Base-by-base conservation (phyloP, 2,329 filamentous ascomycete genomes). In the Alternaria solani region DNA sequence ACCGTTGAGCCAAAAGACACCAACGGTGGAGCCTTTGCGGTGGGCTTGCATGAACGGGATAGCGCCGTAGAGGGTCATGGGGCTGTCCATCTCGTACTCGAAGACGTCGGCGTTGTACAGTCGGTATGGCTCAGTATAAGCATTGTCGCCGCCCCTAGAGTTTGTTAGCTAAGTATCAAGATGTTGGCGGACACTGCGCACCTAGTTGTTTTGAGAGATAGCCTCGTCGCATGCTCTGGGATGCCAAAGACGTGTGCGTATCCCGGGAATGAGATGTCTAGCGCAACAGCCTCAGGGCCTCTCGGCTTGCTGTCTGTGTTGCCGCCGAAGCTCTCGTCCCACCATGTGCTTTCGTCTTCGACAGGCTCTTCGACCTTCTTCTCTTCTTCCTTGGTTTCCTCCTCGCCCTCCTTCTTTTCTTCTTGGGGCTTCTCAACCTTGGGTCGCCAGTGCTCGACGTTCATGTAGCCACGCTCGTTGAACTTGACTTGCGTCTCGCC, bases 31-130 rank as follows among this genome's bases (percentile, higher is more conserved):
- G 73, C 90, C 91, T 78, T 94, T 96, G 71, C 91, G 91, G 75
- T 99, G 94, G 18, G 95, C 95, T 79, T 98, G 95, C 93, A 99
- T 96, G 75, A 98, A 92, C 2, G 95, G 95, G 69, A 99, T 98
- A 7, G 93, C 84, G n/a, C 95, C 95, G 74, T 99, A 99, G 2
- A 99, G 85, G 0, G 95, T 98, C 95, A 99, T 99, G 0, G 95
- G 94, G 79, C 93, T 98, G 79, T 98, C 92, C 71, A 97, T 86
- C 71, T 97, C 90, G 78, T 99, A 99, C 81, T 99, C 95, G 71
- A 99, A 99, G 11, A 99, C 95, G 77, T 99, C 95, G 32, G 92
- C 87, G 78, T 99, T 99, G 83, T 97, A 97, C 78, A 99, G 81
- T 38, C 95, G 88, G 81, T 99, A 99, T 0, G 95, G 95, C 64